These are phyloP conservation scores for Ophiocordyceps unilateralis DNA, from an alignment of 2,329 filamentous ascomycete species.

Conservation along the genomic window DNA sequence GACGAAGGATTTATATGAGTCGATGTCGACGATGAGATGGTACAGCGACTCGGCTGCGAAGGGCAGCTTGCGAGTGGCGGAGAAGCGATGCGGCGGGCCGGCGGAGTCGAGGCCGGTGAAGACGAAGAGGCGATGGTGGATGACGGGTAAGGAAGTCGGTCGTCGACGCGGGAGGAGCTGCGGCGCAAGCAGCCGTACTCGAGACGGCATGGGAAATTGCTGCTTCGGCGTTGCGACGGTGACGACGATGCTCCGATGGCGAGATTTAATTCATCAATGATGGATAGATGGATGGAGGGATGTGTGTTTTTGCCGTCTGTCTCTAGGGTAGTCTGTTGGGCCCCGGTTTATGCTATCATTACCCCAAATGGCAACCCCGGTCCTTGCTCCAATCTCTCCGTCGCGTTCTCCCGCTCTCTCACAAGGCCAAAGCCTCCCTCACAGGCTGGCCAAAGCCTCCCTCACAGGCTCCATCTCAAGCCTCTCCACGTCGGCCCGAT, in stretches of 20 bases:
- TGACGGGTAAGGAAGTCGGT: background rate
- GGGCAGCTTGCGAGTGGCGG: conserved; percentile 58
- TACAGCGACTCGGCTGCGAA: conserved; percentile 60
- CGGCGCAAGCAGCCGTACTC: background rate
- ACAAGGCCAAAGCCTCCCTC: background rate
- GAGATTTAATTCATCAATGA: too few species aligned
- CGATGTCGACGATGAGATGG: conserved; percentile 72
- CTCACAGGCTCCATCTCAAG: background rate
- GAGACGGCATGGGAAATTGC: too few species aligned
- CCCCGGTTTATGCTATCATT: too few species aligned
- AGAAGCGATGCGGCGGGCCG: conserved; percentile 43
- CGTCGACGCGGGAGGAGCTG: background rate
- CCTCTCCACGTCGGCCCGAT: background rate
- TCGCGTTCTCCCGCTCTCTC: background rate
- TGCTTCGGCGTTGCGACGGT: too few species aligned
- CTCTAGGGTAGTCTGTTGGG: too few species aligned
- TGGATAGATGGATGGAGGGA: too few species aligned
- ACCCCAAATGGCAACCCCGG: too few species aligned
- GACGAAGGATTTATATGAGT: conserved; percentile 73
- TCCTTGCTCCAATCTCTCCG: too few species aligned
- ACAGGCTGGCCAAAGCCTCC: background rate
- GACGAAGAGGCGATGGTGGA: conserved; percentile 1
- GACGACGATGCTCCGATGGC: too few species aligned
- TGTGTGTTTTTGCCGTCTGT: too few species aligned
- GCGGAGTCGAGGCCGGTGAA: conserved; percentile 2